Conservation (phyloP, 1,139 yeast species). For the Hansenula sp. region DNA sequence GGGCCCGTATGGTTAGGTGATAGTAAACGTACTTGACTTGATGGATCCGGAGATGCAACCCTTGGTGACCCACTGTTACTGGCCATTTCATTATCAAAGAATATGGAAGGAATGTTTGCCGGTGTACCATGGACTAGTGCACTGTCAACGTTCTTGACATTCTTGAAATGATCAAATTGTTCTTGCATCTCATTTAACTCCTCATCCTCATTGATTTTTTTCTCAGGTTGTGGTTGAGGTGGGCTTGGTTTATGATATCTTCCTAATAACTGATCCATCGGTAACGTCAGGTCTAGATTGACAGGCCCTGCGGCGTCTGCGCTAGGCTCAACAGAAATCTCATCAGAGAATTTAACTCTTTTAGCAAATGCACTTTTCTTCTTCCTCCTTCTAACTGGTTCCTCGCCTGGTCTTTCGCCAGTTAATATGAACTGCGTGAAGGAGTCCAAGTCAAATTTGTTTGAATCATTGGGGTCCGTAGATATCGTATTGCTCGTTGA, state of each 20-base stretch:
- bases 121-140: slow-evolving; percentile 60
- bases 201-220: slow-evolving; percentile 46
- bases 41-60: slow-evolving; percentile 13
- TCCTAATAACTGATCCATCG: slow-evolving; percentile 67
- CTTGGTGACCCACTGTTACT: slow-evolving; percentile 12
- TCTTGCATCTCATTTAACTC: slow-evolving; percentile 65
- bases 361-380: slow-evolving; percentile 32
- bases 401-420: slow-evolving; percentile 58
- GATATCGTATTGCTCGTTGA: neutral
- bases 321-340: slow-evolving; percentile 26
- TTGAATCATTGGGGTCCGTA: slow-evolving; percentile 6
- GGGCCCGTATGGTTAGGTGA: slow-evolving; percentile 22
- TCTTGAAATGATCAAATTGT: slow-evolving; percentile 61
- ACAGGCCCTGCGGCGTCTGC: slow-evolving; percentile 16
- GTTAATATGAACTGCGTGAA: slow-evolving; percentile 73
- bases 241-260: slow-evolving; percentile 34
- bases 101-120: slow-evolving; percentile 38
- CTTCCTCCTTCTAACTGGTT: slow-evolving; percentile 25
- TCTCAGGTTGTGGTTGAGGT: slow-evolving; percentile 26
- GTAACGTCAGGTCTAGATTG: slow-evolving; percentile 54
- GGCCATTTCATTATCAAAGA: slow-evolving; percentile 18
- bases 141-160: slow-evolving; percentile 59
- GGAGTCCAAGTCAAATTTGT: slow-evolving; percentile 60
- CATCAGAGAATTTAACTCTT: slow-evolving; percentile 70
- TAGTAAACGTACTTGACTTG: slow-evolving; percentile 1